Evolutionary conservation across 108 stramenopile genomes (phyloP), one percentile per base, ranked within the genome.

Genomic region (Pelagomonas calceolata): DNA sequence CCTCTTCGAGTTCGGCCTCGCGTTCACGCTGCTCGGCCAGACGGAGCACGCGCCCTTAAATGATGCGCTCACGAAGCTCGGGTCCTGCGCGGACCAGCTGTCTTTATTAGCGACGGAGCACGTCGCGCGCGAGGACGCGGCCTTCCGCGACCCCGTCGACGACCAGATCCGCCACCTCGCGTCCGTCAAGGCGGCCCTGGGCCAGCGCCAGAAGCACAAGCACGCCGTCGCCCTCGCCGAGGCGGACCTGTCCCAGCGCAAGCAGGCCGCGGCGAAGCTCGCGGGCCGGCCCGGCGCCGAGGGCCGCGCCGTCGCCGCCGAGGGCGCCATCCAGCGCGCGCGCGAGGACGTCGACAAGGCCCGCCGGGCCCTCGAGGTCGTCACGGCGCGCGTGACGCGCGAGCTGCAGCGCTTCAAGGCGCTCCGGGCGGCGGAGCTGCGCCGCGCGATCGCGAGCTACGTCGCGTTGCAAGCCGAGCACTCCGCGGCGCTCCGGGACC

Each of bases 391-490:
- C 15, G 91, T 94, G 4, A 75, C 95, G 36, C 83, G 92, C n/a
- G 96, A 97, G 80, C 93, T 97, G 21, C 93, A 92, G 78, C 87
- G 96, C 35, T 97, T 97, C 90, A 94, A 94, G 81, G 65, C 91
- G 30, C 94, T 95, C 74, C 94, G 93, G 75, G 91, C 93, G 16
- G 91, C 92, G 65, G 96, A 97, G 73, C 94, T 97, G 91, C 87
- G 89, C 67, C 79, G 82, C 68, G 89, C 91, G 30, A 92, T 95
- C 5, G 79, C 93, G 75, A 90, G 93, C 44, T 95, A 94, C 78
- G 94, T 94, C 67, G 82, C 85, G 45, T 76, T 95, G 75, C 91
- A 97, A 78, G 92, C 94, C 75, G 92, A 94, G 69, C 93, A 91
- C 75, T 95, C 94, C 66, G 87, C 90, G 68, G 80, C 80, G 68